Percentiles rank a stretch among this genome's conserved stretches.
Evolutionary conservation across 2,329 filamentous ascomycete genomes (phyloP).

Genomic region (Aureobasidium sp.): DNA sequence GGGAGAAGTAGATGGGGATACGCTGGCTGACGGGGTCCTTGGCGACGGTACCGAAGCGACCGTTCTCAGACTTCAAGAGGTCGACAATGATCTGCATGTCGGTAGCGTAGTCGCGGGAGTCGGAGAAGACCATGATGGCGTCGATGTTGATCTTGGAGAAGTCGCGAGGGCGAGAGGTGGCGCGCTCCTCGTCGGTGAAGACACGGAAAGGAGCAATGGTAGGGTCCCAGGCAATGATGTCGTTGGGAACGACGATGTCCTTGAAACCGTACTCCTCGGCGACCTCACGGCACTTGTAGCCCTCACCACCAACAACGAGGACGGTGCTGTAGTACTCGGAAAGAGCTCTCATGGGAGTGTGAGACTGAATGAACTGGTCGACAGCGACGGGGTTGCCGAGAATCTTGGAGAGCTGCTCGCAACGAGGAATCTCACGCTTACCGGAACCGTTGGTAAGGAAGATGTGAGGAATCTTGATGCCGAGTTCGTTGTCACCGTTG

Average conservation of each 20-base stretch:
- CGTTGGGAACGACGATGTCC: constrained; percentile 65
- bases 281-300: constrained; percentile 66
- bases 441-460: constrained; percentile 70
- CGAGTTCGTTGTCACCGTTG: constrained; percentile 69
- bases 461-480: constrained; percentile 70
- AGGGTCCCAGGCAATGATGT: constrained; percentile 63
- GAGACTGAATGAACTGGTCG: constrained; percentile 70
- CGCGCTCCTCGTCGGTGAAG: constrained; percentile 62
- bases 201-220: constrained; percentile 62
- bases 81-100: constrained; percentile 74
- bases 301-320: constrained; percentile 67
- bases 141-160: constrained; percentile 66
- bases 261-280: constrained; percentile 69
- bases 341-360: constrained; percentile 70
- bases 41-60: constrained; percentile 57
- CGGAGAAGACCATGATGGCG: constrained; percentile 68
- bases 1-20: constrained; percentile 69
- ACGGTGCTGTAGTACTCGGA: constrained; percentile 72
- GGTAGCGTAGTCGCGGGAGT: constrained; percentile 66
- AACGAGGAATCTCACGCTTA: constrained; percentile 60
- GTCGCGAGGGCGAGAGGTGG: constrained; percentile 61
- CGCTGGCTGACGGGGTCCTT: constrained; percentile 59
- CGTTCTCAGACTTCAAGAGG: constrained; percentile 61
- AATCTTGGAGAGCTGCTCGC: constrained; percentile 61
- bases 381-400: constrained; percentile 58